Evolutionary conservation across 225 moss, liverwort and hornwort genomes (phyloP).

Genomic region (Thuidium tamariscinum): DNA sequence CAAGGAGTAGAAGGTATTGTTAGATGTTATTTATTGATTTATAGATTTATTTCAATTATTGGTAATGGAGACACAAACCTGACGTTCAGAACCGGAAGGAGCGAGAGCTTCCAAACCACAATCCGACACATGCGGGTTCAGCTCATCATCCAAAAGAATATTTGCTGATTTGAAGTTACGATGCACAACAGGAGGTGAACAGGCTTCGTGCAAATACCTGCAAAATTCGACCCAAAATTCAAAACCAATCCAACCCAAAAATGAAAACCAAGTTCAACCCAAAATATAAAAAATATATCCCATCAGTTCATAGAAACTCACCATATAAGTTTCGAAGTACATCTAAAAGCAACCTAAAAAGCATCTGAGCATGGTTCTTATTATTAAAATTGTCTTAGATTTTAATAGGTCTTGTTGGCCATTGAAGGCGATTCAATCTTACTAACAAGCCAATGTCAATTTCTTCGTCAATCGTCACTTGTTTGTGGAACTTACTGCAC

Average conservation of each 20-base stretch:
- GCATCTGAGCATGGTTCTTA: background rate
- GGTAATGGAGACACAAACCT: slow-evolving; percentile 11
- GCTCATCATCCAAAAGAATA: slow-evolving; percentile 52
- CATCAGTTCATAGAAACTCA: background rate
- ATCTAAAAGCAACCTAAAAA: background rate
- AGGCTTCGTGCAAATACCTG: slow-evolving; percentile 69
- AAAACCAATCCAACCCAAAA: background rate
- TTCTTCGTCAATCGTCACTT: background rate
- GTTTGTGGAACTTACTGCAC: background rate
- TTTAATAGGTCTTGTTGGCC: background rate
- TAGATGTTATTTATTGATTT: too few relatives aligned
- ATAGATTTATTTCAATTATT: background rate
- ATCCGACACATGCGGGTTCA: slow-evolving; percentile 58
- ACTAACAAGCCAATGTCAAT: background rate
- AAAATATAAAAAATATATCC: background rate
- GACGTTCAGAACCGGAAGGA: slow-evolving; percentile 37
- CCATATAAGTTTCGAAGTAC: too few relatives aligned
- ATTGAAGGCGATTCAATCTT: background rate
- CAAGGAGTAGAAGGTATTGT: background rate
- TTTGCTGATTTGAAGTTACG: slow-evolving; percentile 60
- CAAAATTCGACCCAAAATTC: background rate
- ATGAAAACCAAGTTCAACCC: background rate
- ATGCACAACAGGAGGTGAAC: slow-evolving; percentile 65
- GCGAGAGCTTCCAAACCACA: slow-evolving; percentile 55
- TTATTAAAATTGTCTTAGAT: background rate